These are phyloP conservation scores for Aethionema arabicum DNA, from an alignment of 345 rosid species.

Conservation along the genomic window DNA sequence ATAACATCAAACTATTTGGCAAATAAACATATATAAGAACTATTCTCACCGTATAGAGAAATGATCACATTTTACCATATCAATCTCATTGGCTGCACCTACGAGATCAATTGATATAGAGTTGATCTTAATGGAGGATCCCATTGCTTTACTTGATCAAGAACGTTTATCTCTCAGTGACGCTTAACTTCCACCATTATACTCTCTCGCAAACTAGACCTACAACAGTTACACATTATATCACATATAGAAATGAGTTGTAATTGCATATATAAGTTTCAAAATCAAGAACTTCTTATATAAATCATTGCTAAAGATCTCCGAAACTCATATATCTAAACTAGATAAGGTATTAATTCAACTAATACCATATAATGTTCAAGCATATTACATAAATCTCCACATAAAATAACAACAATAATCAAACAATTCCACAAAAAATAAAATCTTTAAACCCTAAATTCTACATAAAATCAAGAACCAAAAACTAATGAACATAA, in stretches of 20 bases:
- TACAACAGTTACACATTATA: conserved; percentile 11
- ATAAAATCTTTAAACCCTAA: conserved; percentile 46
- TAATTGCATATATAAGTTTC: conserved; percentile 10
- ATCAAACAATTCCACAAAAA: conserved; percentile 11
- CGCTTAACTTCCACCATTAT: conserved; percentile 42
- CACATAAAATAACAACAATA: conserved; percentile 56
- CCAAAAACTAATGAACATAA: conserved; percentile 24
- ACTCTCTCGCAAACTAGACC: conserved; percentile 27
- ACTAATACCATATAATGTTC: conserved; percentile 11
- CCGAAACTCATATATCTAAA: conserved; percentile 9
- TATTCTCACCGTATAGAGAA: conserved; percentile 73
- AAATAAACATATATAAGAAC: conserved; percentile 8
- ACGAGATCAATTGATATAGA: conserved; percentile 60
- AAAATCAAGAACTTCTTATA: conserved; percentile 25
- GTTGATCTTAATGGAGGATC: conserved; percentile 51
- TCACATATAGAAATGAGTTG: conserved; percentile 1
- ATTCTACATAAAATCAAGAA: conserved; percentile 35
- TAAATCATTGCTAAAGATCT: conserved; percentile 19
- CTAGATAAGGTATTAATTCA: neutral
- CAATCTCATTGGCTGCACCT: conserved; percentile 37
- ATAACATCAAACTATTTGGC: neutral
- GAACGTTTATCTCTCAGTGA: conserved; percentile 31
- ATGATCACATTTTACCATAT: conserved; percentile 49
- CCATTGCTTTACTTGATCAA: conserved; percentile 40
- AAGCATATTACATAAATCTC: conserved; percentile 24